A percentile compares a stretch with the other conserved stretches of the same genome.
Conservation (phyloP, 495 filamentous ascomycete genomes). For the Durotheca rogersii region DNA sequence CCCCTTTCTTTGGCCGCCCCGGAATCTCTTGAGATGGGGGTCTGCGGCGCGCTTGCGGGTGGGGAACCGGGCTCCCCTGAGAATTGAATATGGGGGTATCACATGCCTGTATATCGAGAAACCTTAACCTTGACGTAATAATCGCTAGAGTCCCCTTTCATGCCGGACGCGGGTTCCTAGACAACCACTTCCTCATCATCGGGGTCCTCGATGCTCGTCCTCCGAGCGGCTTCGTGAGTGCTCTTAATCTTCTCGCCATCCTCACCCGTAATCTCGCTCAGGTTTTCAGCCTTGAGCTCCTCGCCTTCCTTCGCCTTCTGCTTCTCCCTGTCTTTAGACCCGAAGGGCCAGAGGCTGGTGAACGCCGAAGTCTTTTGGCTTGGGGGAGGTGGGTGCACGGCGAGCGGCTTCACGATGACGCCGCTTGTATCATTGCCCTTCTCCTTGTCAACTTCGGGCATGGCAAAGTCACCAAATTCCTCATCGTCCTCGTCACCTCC, state of each 20-base stretch:
- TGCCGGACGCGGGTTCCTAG: slow-evolving; percentile 24
- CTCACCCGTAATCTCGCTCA: slow-evolving; percentile 35
- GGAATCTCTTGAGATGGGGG: no score
- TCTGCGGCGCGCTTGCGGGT: not conserved
- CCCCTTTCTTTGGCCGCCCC: no score
- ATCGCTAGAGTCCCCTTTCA: slow-evolving; percentile 1
- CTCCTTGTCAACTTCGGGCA: slow-evolving; percentile 47
- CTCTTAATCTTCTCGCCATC: slow-evolving; percentile 48
- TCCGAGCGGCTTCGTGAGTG: slow-evolving; percentile 52
- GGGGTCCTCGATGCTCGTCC: slow-evolving; percentile 59
- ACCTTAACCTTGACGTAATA: slow-evolving; percentile 17
- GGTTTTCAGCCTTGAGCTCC: slow-evolving; percentile 24
- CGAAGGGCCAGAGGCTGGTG: slow-evolving; percentile 52
- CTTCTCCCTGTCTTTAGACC: slow-evolving; percentile 38
- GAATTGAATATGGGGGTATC: slow-evolving; percentile 15
- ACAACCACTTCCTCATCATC: slow-evolving; percentile 54
- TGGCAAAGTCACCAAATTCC: slow-evolving; percentile 56
- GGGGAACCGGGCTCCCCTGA: not conserved
- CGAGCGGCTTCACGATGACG: slow-evolving; percentile 49
- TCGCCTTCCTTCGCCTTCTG: slow-evolving; percentile 37
- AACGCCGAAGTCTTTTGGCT: slow-evolving; percentile 42
- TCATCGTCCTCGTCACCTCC: slow-evolving; percentile 51
- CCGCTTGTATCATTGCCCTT: slow-evolving; percentile 26
- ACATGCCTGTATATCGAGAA: slow-evolving; percentile 7
- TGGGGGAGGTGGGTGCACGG: slow-evolving; percentile 45